Conservation (phyloP, 2,329 filamentous ascomycete genomes). For the Mycosphaerella arachidis region DNA sequence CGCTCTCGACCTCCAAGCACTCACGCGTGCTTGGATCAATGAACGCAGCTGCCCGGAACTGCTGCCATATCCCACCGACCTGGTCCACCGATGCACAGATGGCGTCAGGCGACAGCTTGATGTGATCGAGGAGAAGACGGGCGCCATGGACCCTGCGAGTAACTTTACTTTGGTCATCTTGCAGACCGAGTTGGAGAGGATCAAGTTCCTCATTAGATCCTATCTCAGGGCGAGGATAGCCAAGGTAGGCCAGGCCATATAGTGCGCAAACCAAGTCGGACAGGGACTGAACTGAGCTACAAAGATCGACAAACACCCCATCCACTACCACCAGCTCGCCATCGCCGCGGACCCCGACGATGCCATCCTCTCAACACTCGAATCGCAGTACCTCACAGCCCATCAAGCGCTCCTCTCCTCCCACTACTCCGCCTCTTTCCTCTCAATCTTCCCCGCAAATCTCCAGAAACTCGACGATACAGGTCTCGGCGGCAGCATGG, state of each 20-base stretch:
- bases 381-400: slow-evolving; percentile 75
- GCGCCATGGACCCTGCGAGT: slow-evolving; percentile 79
- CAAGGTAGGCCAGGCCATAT: slow-evolving; percentile 56
- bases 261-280: too few species aligned
- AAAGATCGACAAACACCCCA: slow-evolving; percentile 70
- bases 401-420: slow-evolving; percentile 80
- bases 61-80: slow-evolving; percentile 67
- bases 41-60: slow-evolving; percentile 87
- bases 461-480: slow-evolving; percentile 87
- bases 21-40: slow-evolving; percentile 89
- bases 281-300: too few species aligned
- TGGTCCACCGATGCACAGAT: slow-evolving; percentile 81
- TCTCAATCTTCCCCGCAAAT: slow-evolving; percentile 71
- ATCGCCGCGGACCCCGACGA: slow-evolving; percentile 30
- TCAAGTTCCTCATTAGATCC: slow-evolving; percentile 83
- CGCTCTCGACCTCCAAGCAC: slow-evolving; percentile 73
- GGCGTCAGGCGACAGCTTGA: slow-evolving; percentile 28
- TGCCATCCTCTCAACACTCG: slow-evolving; percentile 62
- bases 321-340: slow-evolving; percentile 62
- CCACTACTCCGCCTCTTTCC: slow-evolving; percentile 82
- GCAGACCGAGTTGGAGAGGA: slow-evolving; percentile 91
- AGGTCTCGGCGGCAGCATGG: slow-evolving; percentile 84
- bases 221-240: slow-evolving; percentile 79
- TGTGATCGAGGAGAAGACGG: slow-evolving; percentile 58
- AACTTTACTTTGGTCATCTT: slow-evolving; percentile 93